Evolutionary conservation across 768 basidiomycete genomes (phyloP), one percentile per base, ranked within the genome.

Genomic region (Russula brevipes): DNA sequence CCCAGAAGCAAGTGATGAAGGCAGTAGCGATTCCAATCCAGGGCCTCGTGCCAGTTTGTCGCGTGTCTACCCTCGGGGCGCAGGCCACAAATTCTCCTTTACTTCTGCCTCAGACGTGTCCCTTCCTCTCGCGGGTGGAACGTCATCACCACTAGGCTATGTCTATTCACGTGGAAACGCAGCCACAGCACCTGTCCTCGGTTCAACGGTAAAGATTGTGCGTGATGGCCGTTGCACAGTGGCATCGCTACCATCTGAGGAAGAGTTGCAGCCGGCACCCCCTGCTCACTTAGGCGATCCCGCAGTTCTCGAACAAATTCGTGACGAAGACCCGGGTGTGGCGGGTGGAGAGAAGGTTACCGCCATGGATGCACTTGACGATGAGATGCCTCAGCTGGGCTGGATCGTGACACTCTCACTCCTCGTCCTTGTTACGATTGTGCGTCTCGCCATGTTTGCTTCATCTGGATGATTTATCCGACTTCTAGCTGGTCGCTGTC

Each of bases 401-500:
- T 68, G 59, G 65, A 39, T 58, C 12, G 2, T 68, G 58, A 67
- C 65, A 7, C 39, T 64, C 5, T 33, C 36, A 4, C 57, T 66
- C 47, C 53, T 65, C 33, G 50, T 55, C 17, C 19, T 58, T 36
- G 44, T 67, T 46, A 62, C 67, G 7, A 57, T 68, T 16, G 67
- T 67, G 59, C 38, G 65, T 60, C 33, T 51, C 33, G 6, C 47
- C 36, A 19, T 24, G 9, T 3, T 14, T 56, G 14, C 60, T 64
- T 12, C 42, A 14, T 31, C 42, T 51, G 7, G 8, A 14, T 30
- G 5, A 16, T 50, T 39, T 17, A 56, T 60, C 36, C n/a, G 24
- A 31, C 50, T 39, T 47, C 17, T 45, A 82, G 80, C 67, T 85
- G 5, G 84, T 82, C 30, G 79, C 84, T 11, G 72, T 88, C 61